Evolutionary conservation across 495 filamentous ascomycete species (phyloP).

Genomic region (Podospora pseudoanserina): DNA sequence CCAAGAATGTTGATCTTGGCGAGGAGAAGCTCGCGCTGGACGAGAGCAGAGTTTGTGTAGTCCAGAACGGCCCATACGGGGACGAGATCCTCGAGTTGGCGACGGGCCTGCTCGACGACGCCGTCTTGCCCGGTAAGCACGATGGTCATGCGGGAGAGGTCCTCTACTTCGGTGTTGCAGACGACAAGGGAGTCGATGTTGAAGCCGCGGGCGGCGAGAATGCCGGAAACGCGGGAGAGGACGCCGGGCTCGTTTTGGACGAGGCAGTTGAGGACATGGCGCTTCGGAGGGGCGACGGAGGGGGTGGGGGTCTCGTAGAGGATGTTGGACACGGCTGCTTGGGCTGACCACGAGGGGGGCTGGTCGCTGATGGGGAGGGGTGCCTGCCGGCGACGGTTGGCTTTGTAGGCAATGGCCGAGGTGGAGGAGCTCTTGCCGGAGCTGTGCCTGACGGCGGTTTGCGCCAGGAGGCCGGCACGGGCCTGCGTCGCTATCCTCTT

Average conservation of each 20-base stretch:
- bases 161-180: constrained; percentile 96
- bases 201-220: constrained; percentile 93
- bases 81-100: constrained; percentile 93
- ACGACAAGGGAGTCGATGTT: constrained; percentile 98
- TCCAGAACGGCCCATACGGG: constrained; percentile 98
- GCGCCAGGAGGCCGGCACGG: constrained; percentile 19
- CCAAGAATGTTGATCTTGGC: constrained; percentile 94
- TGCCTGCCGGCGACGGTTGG: constrained; percentile 82
- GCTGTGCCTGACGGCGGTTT: constrained; percentile 25
- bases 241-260: constrained; percentile 99
- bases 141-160: constrained; percentile 97
- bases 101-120: constrained; percentile 93
- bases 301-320: constrained; percentile 95
- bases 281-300: constrained; percentile 78
- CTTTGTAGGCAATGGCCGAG: constrained; percentile 94
- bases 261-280: constrained; percentile 94
- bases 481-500: constrained; percentile 32
- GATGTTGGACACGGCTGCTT: constrained; percentile 93
- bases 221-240: constrained; percentile 91
- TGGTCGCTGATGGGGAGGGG: constrained; percentile 73
- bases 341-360: constrained; percentile 83
- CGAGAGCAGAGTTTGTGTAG: constrained; percentile 88
- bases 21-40: constrained; percentile 92
- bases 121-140: constrained; percentile 94
- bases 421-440: constrained; percentile 62